Evolutionary conservation across 345 rosid species (phyloP).

Genomic region (Balakata baccata): DNA sequence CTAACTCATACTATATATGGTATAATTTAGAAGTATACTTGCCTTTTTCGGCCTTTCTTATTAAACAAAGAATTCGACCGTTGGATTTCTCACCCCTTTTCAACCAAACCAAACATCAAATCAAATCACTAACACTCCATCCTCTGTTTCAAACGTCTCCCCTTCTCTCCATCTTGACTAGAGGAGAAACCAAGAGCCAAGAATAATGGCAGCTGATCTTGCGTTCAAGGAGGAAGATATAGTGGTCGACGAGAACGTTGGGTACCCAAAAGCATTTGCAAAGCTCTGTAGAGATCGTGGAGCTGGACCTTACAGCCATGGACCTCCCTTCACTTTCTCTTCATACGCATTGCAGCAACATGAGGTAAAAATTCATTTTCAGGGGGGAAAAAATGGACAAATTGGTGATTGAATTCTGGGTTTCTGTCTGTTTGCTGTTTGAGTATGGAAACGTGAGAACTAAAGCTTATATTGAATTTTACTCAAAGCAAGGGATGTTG

Average conservation of each 20-base stretch:
- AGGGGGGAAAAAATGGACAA: conserved; percentile 2
- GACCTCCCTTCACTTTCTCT: conserved; percentile 76
- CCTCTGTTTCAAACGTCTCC: not conserved
- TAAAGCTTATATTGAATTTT: not conserved
- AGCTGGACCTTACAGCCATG: conserved; percentile 36
- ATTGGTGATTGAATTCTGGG: not conserved
- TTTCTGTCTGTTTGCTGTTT: not conserved
- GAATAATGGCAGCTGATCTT: conserved; percentile 36
- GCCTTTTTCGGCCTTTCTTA: too few species aligned
- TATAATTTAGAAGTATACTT: too few species aligned
- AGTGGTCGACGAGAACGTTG: conserved; percentile 58
- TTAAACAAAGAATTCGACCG: conserved; percentile 27
- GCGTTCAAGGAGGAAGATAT: conserved; percentile 54
- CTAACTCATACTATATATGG: too few species aligned
- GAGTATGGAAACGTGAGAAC: not conserved
- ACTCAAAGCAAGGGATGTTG: not conserved
- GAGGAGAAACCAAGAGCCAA: not conserved
- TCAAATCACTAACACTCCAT: not conserved
- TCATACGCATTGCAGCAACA: conserved; percentile 56
- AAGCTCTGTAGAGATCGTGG: conserved; percentile 56
- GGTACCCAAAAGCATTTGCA: conserved; percentile 75
- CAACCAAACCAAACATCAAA: not conserved
- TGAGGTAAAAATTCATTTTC: conserved; percentile 41
- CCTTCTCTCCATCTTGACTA: not conserved
- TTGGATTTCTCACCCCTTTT: not conserved